Percentiles rank a stretch among this genome's conserved stretches.
Evolutionary conservation across 148 eudicot species (phyloP).

Genomic region (Cornus controversa): DNA sequence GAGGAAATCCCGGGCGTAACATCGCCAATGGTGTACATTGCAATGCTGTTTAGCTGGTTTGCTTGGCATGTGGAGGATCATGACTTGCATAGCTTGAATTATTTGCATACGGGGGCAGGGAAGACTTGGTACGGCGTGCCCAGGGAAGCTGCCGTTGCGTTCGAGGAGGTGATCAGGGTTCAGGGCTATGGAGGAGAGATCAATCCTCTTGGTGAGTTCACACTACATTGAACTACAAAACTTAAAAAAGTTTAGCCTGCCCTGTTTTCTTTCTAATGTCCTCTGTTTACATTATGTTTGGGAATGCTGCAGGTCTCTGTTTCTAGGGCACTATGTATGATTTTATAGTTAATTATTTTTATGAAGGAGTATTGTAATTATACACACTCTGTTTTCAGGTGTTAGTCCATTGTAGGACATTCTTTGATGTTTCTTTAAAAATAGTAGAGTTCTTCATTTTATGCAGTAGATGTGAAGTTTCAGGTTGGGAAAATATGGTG

Average conservation of each 20-base stretch:
- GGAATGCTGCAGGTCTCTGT: conserved; percentile 10
- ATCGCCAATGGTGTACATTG: conserved; percentile 95
- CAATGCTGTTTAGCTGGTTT: conserved; percentile 99
- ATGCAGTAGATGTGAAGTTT: too few relatives aligned
- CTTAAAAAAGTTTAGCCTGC: conserved; percentile 2
- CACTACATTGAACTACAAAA: background rate
- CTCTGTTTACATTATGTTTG: conserved; percentile 5
- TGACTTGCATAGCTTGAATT: conserved; percentile 97
- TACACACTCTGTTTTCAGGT: background rate
- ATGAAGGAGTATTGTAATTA: background rate
- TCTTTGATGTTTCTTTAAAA: background rate
- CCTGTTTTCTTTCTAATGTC: conserved; percentile 14
- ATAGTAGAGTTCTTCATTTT: background rate
- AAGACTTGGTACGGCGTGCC: conserved; percentile 99
- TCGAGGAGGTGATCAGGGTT: conserved; percentile 87
- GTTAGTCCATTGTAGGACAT: background rate
- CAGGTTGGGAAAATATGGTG: background rate
- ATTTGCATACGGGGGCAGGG: conserved; percentile 81
- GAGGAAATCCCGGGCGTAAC: conserved; percentile 98
- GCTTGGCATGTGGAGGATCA: conserved; percentile 99
- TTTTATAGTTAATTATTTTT: background rate
- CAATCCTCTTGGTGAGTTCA: conserved; percentile 87
- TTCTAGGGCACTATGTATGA: background rate
- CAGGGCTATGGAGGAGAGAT: conserved; percentile 95
- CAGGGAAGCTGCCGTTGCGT: conserved; percentile 77